Conservation (phyloP, 768 basidiomycete species). For the Boletus pseudopeckii region DNA sequence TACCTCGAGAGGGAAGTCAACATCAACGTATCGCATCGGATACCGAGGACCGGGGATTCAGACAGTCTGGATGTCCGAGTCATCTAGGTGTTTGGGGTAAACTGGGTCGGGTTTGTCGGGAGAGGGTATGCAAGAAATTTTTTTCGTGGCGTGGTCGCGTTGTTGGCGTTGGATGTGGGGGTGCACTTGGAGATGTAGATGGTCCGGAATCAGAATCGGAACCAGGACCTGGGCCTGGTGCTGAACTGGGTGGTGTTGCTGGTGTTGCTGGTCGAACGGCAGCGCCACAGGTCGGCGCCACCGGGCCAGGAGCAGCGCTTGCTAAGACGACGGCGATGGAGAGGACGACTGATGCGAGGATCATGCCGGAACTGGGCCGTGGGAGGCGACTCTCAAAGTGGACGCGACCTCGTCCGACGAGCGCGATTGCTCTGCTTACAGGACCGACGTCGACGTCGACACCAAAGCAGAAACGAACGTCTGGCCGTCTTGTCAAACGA, state of each 20-base stretch:
- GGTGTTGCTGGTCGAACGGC: neutral
- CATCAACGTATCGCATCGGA: neutral
- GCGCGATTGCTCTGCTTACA: neutral
- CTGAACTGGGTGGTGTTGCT: neutral
- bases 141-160: slow-evolving; percentile 11
- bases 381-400: neutral
- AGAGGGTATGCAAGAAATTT: slow-evolving; percentile 4
- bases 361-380: neutral
- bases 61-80: neutral
- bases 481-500: slow-evolving; percentile 8
- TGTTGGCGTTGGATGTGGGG: neutral
- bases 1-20: neutral
- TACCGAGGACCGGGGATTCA: neutral
- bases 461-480: neutral
- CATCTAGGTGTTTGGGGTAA: neutral
- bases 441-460: slow-evolving; percentile 8
- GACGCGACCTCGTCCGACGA: neutral
- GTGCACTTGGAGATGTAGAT: neutral
- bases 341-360: neutral
- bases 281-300: slow-evolving; percentile 14
- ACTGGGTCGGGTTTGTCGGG: slow-evolving; percentile 5
- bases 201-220: neutral
- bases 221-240: neutral
- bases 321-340: neutral
- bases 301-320: slow-evolving; percentile 2